These are phyloP conservation scores for sweet orange (Citrus sinensis) DNA, from an alignment of 345 rosid species.

Conservation along the genomic window DNA sequence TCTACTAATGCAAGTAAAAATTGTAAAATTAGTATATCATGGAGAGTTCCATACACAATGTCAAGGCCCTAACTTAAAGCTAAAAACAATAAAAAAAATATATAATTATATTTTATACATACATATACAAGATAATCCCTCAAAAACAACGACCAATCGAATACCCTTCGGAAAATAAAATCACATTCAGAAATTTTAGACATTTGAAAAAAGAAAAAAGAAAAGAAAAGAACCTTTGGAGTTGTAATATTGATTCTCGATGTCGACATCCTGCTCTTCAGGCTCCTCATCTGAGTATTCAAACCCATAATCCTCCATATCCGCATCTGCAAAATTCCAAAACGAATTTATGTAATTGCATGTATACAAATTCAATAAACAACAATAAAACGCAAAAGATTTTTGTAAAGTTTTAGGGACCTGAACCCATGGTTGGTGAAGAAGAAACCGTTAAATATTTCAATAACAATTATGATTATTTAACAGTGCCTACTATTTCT, in stretches of 20 bases:
- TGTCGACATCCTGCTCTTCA: conserved; percentile 95
- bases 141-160: too few relatives aligned
- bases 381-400: not conserved
- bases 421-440: not conserved
- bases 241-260: conserved; percentile 95
- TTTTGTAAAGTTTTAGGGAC: not conserved
- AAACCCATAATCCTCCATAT: conserved; percentile 99
- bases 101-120: too few relatives aligned
- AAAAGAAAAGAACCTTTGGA: conserved; percentile 58
- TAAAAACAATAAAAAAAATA: too few relatives aligned
- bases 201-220: not conserved
- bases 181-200: too few relatives aligned
- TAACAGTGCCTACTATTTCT: not conserved
- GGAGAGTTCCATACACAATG: not conserved
- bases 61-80: not conserved
- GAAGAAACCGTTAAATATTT: not conserved
- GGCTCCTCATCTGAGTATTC: conserved; percentile 99
- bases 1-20: not conserved
- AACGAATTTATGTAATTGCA: not conserved
- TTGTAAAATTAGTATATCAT: not conserved
- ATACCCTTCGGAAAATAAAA: too few relatives aligned
- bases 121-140: too few relatives aligned
- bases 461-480: not conserved
- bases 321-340: conserved; percentile 62
- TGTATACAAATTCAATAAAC: too few relatives aligned